Conservation (phyloP, 2,329 filamentous ascomycete species). For the Talaromyces piceae region DNA sequence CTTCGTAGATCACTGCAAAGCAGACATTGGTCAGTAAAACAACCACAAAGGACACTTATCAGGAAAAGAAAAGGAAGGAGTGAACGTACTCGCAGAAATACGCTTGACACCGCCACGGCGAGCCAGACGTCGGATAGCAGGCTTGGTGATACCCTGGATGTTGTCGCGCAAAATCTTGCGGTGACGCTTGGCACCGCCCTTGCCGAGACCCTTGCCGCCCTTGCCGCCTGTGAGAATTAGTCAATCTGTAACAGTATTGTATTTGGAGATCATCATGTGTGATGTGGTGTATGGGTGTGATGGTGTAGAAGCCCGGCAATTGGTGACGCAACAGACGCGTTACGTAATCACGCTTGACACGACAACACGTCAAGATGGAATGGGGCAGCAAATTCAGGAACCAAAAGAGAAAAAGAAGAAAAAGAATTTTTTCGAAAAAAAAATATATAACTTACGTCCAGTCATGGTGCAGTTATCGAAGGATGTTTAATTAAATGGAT, state of each 20-base stretch:
- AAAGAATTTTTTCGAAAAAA: background rate
- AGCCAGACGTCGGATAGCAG: constrained; percentile 94
- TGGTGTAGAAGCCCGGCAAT: background rate
- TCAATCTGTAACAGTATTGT: constrained; percentile 2
- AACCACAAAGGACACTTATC: too few relatives aligned
- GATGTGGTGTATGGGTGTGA: background rate
- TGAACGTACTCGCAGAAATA: constrained; percentile 70
- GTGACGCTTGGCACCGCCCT: constrained; percentile 98
- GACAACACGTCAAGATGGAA: background rate
- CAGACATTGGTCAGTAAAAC: too few relatives aligned
- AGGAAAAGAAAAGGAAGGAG: background rate
- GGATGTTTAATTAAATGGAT: background rate
- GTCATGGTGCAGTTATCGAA: constrained; percentile 29
- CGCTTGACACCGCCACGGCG: constrained; percentile 99
- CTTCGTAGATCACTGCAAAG: constrained; percentile 75
- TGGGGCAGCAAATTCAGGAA: background rate
- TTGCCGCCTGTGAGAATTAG: constrained; percentile 62
- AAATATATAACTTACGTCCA: constrained; percentile 30
- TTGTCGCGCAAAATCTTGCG: constrained; percentile 99
- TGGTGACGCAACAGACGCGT: background rate
- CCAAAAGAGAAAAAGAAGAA: background rate
- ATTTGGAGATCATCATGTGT: constrained; percentile 1
- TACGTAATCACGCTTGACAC: constrained; percentile 2
- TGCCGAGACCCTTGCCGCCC: constrained; percentile 95
- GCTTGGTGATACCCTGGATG: constrained; percentile 99